Evolutionary conservation across 2,329 filamentous ascomycete species (phyloP).

Genomic region (Peltaster fructicola): DNA sequence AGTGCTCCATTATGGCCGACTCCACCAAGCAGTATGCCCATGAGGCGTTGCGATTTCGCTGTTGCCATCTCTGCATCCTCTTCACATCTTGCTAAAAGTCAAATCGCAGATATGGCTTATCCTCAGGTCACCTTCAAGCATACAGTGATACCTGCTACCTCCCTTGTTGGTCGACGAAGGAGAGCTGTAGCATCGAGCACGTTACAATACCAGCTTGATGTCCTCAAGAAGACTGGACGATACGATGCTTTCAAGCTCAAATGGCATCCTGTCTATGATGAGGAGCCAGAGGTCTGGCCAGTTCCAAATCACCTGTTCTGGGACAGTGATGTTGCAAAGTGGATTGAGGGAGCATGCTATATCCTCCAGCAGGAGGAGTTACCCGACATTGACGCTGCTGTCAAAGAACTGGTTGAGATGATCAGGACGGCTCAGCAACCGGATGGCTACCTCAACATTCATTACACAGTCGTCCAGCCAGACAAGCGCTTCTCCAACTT

Average conservation of each 20-base stretch:
- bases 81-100: too few relatives aligned
- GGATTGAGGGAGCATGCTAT: slow-evolving; percentile 46
- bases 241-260: slow-evolving; percentile 38
- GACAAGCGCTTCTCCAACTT: slow-evolving; percentile 39
- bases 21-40: too few relatives aligned
- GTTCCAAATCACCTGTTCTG: slow-evolving; percentile 39
- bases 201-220: slow-evolving; percentile 33
- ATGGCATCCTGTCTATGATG: slow-evolving; percentile 38
- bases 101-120: slow-evolving; percentile 17
- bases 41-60: too few relatives aligned
- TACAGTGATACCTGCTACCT: slow-evolving; percentile 10
- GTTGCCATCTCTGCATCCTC: too few relatives aligned
- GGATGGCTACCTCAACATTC: slow-evolving; percentile 47
- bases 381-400: slow-evolving; percentile 30
- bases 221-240: slow-evolving; percentile 35
- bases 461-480: slow-evolving; percentile 42
- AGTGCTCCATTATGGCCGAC: too few relatives aligned
- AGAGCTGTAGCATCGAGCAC: slow-evolving; percentile 27
- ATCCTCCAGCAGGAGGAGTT: slow-evolving; percentile 29
- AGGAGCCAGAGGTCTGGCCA: slow-evolving; percentile 35
- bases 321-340: slow-evolving; percentile 40
- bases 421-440: slow-evolving; percentile 38
- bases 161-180: slow-evolving; percentile 22
- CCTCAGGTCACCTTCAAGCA: slow-evolving; percentile 25
- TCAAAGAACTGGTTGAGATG: slow-evolving; percentile 40